Percentiles rank a stretch among this genome's conserved stretches.
Conservation (phyloP, 306 rosid species). For the Quercus aquifolioides region DNA sequence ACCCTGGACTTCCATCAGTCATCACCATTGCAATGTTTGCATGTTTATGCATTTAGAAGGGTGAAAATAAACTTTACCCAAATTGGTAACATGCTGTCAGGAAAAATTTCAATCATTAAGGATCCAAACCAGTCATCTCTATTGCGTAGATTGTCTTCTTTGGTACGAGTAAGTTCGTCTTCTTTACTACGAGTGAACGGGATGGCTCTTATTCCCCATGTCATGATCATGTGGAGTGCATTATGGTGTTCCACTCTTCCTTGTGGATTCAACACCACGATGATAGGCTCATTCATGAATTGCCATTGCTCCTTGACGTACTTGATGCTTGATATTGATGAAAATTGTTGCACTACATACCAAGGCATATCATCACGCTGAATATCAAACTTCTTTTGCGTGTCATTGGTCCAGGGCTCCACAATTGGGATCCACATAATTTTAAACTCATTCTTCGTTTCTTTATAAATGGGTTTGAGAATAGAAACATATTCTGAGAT, state of each 20-base stretch:
- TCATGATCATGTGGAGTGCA: constrained; percentile 17
- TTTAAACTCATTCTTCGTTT: background rate
- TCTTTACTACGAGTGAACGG: background rate
- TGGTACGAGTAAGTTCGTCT: background rate
- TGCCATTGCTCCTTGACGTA: constrained; percentile 34
- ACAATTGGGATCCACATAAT: constrained; percentile 34
- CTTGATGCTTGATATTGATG: constrained; percentile 3
- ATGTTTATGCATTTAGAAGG: no score
- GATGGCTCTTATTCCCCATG: constrained; percentile 5
- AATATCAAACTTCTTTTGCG: background rate
- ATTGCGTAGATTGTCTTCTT: background rate
- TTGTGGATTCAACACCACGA: constrained; percentile 17
- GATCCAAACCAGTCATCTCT: background rate
- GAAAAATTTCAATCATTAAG: background rate
- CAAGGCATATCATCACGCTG: constrained; percentile 12
- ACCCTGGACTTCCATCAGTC: no score
- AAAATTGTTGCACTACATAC: constrained; percentile 9
- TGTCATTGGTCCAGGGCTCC: background rate
- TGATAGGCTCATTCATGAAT: constrained; percentile 19
- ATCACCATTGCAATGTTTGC: no score
- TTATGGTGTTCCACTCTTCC: constrained; percentile 3
- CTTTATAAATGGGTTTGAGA: constrained; percentile 9
- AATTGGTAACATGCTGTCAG: background rate
- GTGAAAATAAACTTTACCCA: background rate
- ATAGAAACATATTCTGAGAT: constrained; percentile 1